Evolutionary conservation across 2,329 filamentous ascomycete species (phyloP).

Genomic region (Colletotrichum zoysiae): DNA sequence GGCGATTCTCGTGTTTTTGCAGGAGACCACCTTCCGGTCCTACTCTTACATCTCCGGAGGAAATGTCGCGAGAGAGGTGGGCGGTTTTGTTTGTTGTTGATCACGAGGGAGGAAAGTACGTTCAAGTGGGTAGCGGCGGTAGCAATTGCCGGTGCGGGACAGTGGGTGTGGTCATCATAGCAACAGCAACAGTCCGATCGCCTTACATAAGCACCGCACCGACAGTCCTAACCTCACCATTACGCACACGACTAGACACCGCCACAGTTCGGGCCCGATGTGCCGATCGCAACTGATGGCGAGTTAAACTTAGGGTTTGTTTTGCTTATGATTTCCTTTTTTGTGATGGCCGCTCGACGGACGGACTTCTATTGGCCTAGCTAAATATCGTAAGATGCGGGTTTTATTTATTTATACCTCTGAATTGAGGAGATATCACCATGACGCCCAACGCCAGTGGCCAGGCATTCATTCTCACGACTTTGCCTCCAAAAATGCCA

Average conservation of each 20-base stretch:
- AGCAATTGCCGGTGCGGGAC: conserved; percentile 32
- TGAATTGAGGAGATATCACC: conserved; percentile 5
- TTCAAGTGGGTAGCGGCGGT: conserved; percentile 25
- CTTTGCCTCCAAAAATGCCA: conserved; percentile 29
- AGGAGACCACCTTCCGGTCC: conserved; percentile 28
- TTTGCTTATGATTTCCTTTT: not conserved
- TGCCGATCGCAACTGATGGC: not conserved
- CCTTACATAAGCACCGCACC: conserved; percentile 36
- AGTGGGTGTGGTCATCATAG: conserved; percentile 32
- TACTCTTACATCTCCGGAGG: conserved; percentile 36
- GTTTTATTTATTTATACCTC: not conserved
- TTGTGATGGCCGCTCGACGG: conserved; percentile 3
- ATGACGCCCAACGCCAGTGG: conserved; percentile 36
- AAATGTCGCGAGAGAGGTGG: conserved; percentile 4
- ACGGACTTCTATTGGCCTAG: conserved; percentile 12
- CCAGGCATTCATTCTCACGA: conserved; percentile 15
- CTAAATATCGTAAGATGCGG: conserved; percentile 2
- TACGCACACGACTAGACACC: conserved; percentile 30
- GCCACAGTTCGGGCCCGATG: conserved; percentile 5
- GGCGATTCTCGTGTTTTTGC: conserved; percentile 34
- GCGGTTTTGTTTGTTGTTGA: conserved; percentile 37
- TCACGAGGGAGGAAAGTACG: conserved; percentile 31
- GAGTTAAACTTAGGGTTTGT: not conserved
- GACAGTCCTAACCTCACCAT: conserved; percentile 3
- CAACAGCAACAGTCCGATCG: conserved; percentile 4